Conservation (phyloP, 164 flowering plant species). For the Vitis amurensis region DNA sequence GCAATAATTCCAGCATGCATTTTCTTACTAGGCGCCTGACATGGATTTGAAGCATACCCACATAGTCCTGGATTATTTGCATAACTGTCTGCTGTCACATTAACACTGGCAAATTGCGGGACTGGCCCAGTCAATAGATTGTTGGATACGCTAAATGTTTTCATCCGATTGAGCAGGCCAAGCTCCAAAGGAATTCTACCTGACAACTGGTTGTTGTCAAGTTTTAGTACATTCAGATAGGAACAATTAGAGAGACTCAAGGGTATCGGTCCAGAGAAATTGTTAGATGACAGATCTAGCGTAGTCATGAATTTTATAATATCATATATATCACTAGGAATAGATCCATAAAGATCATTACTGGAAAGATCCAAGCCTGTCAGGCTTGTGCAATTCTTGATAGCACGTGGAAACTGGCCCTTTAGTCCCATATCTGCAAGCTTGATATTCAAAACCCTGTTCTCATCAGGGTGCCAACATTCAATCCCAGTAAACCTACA, state of each 20-base stretch:
- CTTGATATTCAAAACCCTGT: slow-evolving; percentile 54
- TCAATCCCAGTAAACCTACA: slow-evolving; percentile 68
- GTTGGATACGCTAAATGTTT: slow-evolving; percentile 49
- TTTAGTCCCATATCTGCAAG: slow-evolving; percentile 58
- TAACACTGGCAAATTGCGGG: slow-evolving; percentile 32
- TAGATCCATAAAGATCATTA: slow-evolving; percentile 51
- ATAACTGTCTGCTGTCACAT: slow-evolving; percentile 25
- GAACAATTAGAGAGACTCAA: slow-evolving; percentile 37
- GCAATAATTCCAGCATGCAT: slow-evolving; percentile 36
- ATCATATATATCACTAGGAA: slow-evolving; percentile 50
- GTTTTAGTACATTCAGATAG: slow-evolving; percentile 62
- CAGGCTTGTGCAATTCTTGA: slow-evolving; percentile 57
- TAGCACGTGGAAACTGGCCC: slow-evolving; percentile 67
- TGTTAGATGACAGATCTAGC: slow-evolving; percentile 75
- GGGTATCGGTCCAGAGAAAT: slow-evolving; percentile 63
- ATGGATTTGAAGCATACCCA: slow-evolving; percentile 40
- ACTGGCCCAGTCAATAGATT: slow-evolving; percentile 59
- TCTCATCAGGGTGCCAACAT: slow-evolving; percentile 84
- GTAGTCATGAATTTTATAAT: slow-evolving; percentile 33
- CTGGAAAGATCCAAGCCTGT: slow-evolving; percentile 74
- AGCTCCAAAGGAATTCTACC: slow-evolving; percentile 63
- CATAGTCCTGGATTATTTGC: slow-evolving; percentile 65
- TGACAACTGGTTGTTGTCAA: slow-evolving; percentile 51
- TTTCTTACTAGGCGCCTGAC: slow-evolving; percentile 26
- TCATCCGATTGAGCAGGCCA: slow-evolving; percentile 46